Evolutionary conservation across 441 rosid species (phyloP).

Genomic region (Erodium texanum): DNA sequence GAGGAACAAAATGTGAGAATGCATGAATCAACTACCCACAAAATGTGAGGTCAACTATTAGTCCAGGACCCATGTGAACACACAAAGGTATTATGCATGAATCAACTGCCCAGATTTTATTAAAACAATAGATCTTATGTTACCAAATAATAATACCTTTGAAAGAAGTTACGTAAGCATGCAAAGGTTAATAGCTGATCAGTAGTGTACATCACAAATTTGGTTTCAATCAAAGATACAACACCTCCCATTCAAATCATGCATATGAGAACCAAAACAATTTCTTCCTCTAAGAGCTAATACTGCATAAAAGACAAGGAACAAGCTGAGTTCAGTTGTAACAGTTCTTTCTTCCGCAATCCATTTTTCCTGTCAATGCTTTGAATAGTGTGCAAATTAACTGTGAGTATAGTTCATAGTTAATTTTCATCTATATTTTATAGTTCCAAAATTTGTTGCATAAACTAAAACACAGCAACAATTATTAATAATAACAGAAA

Average conservation of each 20-base stretch:
- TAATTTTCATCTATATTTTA: neutral
- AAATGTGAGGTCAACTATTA: no score
- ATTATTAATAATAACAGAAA: neutral
- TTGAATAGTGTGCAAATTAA: neutral
- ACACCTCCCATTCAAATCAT: neutral
- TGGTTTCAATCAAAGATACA: neutral
- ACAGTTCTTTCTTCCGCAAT: neutral
- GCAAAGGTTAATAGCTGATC: neutral
- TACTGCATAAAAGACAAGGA: neutral
- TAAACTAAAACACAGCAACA: neutral
- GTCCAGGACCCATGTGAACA: constrained; percentile 6
- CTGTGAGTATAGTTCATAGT: neutral
- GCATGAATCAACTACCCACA: no score
- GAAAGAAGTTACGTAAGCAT: neutral
- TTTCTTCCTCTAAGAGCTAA: neutral
- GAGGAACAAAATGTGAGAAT: constrained; percentile 22
- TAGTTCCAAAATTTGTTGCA: neutral
- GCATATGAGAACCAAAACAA: neutral
- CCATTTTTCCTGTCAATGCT: neutral
- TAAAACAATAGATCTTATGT: neutral
- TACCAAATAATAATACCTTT: neutral
- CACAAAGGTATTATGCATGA: constrained; percentile 3
- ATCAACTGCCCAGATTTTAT: neutral
- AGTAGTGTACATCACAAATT: neutral
- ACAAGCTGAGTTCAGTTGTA: neutral